A percentile compares a stretch with the other conserved stretches of the same genome.
phyloP scores from a whole-genome alignment of 2,329 filamentous ascomycete species.

The Colletotrichum caudatum region DNA sequence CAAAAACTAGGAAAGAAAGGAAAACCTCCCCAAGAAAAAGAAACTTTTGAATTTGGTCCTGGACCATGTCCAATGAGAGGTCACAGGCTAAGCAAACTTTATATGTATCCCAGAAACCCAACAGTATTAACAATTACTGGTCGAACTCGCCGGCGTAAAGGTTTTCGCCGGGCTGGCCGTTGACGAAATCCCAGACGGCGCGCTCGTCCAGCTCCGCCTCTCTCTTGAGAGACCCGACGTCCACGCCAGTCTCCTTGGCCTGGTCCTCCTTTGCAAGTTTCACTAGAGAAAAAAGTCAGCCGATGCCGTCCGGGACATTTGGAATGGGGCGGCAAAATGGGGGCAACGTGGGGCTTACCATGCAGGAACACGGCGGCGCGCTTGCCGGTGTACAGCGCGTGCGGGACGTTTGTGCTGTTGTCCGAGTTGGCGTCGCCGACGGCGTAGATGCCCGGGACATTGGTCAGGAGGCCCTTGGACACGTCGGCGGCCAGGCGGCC shows the following conservation, averaged over 20 bases:
- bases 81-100: background rate
- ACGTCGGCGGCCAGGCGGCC: constrained; percentile 58
- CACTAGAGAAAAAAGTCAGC: constrained; percentile 46
- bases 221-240: constrained; percentile 45
- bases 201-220: constrained; percentile 53
- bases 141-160: constrained; percentile 59
- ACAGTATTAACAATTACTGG: constrained; percentile 7
- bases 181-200: constrained; percentile 60
- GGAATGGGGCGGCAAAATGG: background rate
- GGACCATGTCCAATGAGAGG: background rate
- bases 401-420: constrained; percentile 70
- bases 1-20: too few species aligned
- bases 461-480: constrained; percentile 61
- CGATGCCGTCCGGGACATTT: too few species aligned
- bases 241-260: constrained; percentile 46
- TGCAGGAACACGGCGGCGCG: constrained; percentile 68
- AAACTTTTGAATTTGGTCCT: background rate
- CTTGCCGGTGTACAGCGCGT: constrained; percentile 71
- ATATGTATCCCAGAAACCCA: background rate
- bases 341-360: constrained; percentile 54
- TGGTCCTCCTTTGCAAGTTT: constrained; percentile 57
- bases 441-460: constrained; percentile 66
- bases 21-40: background rate
- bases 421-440: constrained; percentile 72
- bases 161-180: constrained; percentile 56